These are phyloP conservation scores for Naumovozyma castellii DNA, from an alignment of 805 yeast genomes.

Conservation along the genomic window DNA sequence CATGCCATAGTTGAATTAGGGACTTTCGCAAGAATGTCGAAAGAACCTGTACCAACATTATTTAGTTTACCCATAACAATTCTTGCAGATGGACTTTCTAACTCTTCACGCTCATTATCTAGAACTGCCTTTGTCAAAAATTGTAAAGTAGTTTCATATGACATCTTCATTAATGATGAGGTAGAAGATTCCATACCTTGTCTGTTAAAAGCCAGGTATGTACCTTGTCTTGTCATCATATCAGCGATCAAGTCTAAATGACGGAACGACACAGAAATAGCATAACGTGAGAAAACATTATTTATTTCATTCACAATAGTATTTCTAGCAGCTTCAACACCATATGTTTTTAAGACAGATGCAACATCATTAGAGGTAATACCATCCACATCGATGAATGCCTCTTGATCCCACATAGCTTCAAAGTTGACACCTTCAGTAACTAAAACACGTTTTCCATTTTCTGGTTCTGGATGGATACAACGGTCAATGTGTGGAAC, in stretches of 20 bases:
- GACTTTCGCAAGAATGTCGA: slow-evolving; percentile 55
- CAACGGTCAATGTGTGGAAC: slow-evolving; percentile 88
- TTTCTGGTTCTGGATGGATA: slow-evolving; percentile 65
- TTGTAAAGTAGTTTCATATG: slow-evolving; percentile 96
- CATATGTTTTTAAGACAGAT: slow-evolving; percentile 82
- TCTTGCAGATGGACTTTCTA: slow-evolving; percentile 88
- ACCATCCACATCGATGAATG: slow-evolving; percentile 80
- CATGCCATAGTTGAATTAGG: slow-evolving; percentile 13
- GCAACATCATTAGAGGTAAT: slow-evolving; percentile 88
- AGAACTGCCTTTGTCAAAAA: slow-evolving; percentile 93
- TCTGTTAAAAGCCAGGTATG: slow-evolving; percentile 92
- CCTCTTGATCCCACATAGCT: slow-evolving; percentile 97
- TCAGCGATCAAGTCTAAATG: slow-evolving; percentile 96
- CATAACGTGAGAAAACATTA: slow-evolving; percentile 92
- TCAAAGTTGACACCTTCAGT: slow-evolving; percentile 97
- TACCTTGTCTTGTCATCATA: slow-evolving; percentile 98
- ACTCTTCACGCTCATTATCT: slow-evolving; percentile 79
- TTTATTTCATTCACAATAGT: slow-evolving; percentile 93
- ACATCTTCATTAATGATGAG: slow-evolving; percentile 96
- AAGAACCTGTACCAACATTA: slow-evolving; percentile 92
- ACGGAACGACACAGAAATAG: slow-evolving; percentile 83
- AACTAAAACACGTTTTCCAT: slow-evolving; percentile 66
- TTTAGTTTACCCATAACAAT: slow-evolving; percentile 86
- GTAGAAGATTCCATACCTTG: slow-evolving; percentile 96
- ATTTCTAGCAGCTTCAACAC: slow-evolving; percentile 98